Percentiles rank a stretch among this genome's conserved stretches.
Evolutionary conservation across 352 stramenopile genomes (phyloP).

Genomic region (Hyaloperonospora arabidopsidis): DNA sequence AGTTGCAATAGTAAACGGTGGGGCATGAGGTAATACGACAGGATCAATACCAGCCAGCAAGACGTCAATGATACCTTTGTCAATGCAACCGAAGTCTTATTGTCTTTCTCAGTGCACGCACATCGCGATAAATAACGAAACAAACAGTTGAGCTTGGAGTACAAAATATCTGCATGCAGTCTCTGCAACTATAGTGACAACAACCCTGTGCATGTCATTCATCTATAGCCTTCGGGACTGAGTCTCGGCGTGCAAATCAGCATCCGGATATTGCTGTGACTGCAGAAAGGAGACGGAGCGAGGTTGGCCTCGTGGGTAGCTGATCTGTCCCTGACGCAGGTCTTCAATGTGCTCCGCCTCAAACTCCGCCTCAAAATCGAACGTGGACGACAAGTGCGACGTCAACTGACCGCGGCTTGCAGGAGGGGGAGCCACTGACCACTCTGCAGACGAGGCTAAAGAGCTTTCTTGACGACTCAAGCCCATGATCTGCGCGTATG

Average conservation of each 20-base stretch:
- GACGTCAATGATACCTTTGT: too few species aligned
- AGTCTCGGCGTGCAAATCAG: slow-evolving; percentile 60
- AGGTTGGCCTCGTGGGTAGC: slow-evolving; percentile 42
- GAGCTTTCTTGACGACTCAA: slow-evolving; percentile 24
- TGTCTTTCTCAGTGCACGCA: too few species aligned
- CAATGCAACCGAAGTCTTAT: too few species aligned
- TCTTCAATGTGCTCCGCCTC: slow-evolving; percentile 37
- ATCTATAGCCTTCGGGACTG: slow-evolving; percentile 38
- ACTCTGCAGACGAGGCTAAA: slow-evolving; percentile 15
- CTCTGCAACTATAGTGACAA: too few species aligned
- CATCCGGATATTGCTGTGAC: slow-evolving; percentile 65
- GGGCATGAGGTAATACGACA: too few species aligned
- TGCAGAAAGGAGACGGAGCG: slow-evolving; percentile 66
- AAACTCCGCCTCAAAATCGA: slow-evolving; percentile 50
- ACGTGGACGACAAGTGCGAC: slow-evolving; percentile 36
- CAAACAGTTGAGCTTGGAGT: too few species aligned
- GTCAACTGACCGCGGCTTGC: slow-evolving; percentile 11
- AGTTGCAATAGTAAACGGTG: too few species aligned
- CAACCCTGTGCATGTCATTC: neutral
- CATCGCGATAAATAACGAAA: too few species aligned
- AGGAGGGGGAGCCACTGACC: slow-evolving; percentile 11
- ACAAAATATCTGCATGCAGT: too few species aligned
- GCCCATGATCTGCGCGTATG: slow-evolving; percentile 21
- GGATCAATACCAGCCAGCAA: too few species aligned
- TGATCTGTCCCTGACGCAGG: slow-evolving; percentile 40